Evolutionary conservation across 768 basidiomycete genomes (phyloP).

Genomic region (Candolleomyces aberdarensis): DNA sequence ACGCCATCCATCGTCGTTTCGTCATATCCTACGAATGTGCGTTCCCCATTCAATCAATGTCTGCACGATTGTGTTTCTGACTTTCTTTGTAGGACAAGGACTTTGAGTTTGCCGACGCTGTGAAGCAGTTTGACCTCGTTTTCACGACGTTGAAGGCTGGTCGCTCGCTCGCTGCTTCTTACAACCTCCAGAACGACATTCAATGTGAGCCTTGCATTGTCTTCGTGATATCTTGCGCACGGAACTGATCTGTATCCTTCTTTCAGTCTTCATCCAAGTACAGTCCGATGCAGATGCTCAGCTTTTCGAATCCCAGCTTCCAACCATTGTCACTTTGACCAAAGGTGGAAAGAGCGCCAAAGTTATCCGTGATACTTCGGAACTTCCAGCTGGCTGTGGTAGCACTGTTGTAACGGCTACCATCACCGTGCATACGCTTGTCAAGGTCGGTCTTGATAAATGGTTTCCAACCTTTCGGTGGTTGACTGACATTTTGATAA

Average conservation of each 20-base stretch:
- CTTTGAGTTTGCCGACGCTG: conserved; percentile 68
- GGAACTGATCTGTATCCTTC: conserved; percentile 7
- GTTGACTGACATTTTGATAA: conserved; percentile 24
- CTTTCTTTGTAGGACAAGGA: conserved; percentile 45
- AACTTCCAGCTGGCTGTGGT: conserved; percentile 89
- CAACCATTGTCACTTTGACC: conserved; percentile 77
- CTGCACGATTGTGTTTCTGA: background rate
- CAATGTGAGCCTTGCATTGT: conserved; percentile 52
- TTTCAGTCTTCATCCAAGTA: conserved; percentile 72
- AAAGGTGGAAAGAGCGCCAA: conserved; percentile 83
- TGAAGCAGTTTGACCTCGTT: conserved; percentile 82
- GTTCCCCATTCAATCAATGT: conserved; percentile 25
- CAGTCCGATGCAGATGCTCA: conserved; percentile 58
- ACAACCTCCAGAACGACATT: conserved; percentile 83
- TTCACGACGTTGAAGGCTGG: conserved; percentile 76
- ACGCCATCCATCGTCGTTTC: conserved; percentile 91
- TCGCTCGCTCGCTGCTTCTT: conserved; percentile 84
- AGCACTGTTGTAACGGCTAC: conserved; percentile 75
- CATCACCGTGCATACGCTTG: conserved; percentile 77
- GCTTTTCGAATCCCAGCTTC: conserved; percentile 68
- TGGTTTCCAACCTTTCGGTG: background rate
- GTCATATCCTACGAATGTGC: conserved; percentile 73
- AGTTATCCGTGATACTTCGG: conserved; percentile 57
- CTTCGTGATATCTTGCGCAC: background rate
- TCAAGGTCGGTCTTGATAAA: conserved; percentile 25